A percentile compares a stretch with the other conserved stretches of the same genome.
Conservation (phyloP, 352 stramenopile species). For the Globisporangium parvum region DNA sequence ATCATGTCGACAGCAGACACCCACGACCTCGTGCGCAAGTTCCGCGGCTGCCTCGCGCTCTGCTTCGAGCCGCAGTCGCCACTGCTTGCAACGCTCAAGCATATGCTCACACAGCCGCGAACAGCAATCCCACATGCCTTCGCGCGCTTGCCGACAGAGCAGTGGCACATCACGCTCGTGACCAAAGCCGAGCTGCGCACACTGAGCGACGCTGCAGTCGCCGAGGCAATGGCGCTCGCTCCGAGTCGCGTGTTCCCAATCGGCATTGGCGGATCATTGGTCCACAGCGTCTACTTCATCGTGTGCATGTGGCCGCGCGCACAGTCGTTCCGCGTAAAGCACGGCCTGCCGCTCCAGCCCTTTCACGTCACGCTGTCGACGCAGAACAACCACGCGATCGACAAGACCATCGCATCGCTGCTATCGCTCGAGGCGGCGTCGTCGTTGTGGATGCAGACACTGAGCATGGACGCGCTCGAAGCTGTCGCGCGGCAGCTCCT, state of each 20-base stretch:
- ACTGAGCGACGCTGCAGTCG: constrained; percentile 16
- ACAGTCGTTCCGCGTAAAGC: constrained; percentile 33
- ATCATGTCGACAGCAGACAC: background rate
- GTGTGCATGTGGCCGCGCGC: constrained; percentile 58
- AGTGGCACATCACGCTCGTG: constrained; percentile 55
- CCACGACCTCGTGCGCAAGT: constrained; percentile 16
- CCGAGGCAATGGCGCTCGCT: constrained; percentile 25
- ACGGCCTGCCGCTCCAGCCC: constrained; percentile 33
- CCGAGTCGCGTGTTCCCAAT: constrained; percentile 32
- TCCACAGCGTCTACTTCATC: constrained; percentile 35
- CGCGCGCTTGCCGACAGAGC: constrained; percentile 12
- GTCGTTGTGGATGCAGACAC: background rate
- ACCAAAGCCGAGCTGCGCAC: constrained; percentile 44
- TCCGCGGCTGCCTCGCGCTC: constrained; percentile 35
- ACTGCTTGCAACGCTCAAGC: constrained; percentile 1
- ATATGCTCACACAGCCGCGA: background rate
- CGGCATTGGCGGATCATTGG: constrained; percentile 23
- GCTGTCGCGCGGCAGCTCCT: constrained; percentile 25
- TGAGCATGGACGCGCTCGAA: constrained; percentile 26
- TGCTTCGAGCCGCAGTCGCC: constrained; percentile 16
- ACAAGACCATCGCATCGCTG: constrained; percentile 38
- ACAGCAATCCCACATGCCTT: constrained; percentile 4
- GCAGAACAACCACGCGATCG: constrained; percentile 36
- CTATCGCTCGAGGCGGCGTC: constrained; percentile 11
- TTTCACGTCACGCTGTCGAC: constrained; percentile 51